Conservation (phyloP, 2,329 filamentous ascomycete species). For the Alternaria brassicae region DNA sequence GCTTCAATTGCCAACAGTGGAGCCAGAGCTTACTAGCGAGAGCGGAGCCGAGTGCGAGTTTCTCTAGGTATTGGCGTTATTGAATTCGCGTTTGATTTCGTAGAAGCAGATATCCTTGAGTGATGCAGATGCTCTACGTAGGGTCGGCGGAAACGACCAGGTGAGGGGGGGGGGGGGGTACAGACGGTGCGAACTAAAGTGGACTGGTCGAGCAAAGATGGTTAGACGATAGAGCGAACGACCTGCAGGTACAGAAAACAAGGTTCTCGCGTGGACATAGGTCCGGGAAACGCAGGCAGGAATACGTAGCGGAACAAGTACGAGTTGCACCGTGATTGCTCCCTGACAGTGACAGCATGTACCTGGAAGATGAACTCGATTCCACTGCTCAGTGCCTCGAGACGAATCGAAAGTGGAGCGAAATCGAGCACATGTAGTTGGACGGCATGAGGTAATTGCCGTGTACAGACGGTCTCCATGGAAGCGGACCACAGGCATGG, state of each 20-base stretch:
- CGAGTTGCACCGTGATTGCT: neutral
- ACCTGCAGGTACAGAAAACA: slow-evolving; percentile 18
- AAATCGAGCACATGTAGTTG: slow-evolving; percentile 2
- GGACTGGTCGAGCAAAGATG: neutral
- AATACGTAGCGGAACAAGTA: neutral
- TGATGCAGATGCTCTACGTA: neutral
- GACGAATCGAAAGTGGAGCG: slow-evolving; percentile 4
- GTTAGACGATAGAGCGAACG: slow-evolving; percentile 1
- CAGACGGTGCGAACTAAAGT: neutral
- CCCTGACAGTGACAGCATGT: neutral
- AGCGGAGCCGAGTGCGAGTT: neutral
- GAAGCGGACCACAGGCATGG: slow-evolving; percentile 13
- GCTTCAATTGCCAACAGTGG: neutral
- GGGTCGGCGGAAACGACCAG: slow-evolving; percentile 1
- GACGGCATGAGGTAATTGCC: slow-evolving; percentile 2
- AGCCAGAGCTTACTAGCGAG: neutral
- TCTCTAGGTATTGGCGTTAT: neutral
- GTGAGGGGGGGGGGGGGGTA: too few species aligned
- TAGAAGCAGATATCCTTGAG: neutral
- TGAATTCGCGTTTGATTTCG: neutral
- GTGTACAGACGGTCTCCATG: slow-evolving; percentile 2
- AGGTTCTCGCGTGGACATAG: neutral
- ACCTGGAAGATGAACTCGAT: neutral
- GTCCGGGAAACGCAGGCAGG: neutral
- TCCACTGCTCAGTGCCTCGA: neutral